Evolutionary conservation across 2,329 filamentous ascomycete species (phyloP).

Genomic region (Trichoderma arundinaceum): DNA sequence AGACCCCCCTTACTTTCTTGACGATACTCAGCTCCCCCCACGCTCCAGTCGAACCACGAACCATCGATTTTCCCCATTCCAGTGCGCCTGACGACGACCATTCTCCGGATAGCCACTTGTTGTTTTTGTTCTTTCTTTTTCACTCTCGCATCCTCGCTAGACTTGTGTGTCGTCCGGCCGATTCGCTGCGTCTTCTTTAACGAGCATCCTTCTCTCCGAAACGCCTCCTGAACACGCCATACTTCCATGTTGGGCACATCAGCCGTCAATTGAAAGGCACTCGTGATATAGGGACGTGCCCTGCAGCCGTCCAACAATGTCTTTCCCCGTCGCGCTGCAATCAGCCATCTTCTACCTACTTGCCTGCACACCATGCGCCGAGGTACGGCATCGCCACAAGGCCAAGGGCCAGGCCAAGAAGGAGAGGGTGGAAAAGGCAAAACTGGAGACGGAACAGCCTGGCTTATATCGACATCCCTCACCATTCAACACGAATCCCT

Average conservation of each 20-base stretch:
- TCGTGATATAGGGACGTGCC: conserved; percentile 27
- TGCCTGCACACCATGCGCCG: conserved; percentile 78
- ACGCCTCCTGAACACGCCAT: conserved; percentile 12
- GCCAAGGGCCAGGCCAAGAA: conserved; percentile 72
- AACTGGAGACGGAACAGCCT: conserved; percentile 71
- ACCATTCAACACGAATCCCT: conserved; percentile 84
- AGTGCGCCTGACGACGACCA: conserved; percentile 19
- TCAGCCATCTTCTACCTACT: conserved; percentile 79
- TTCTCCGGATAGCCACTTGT: conserved; percentile 7
- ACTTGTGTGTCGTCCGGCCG: background rate
- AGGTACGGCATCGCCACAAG: conserved; percentile 71
- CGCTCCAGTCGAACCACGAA: conserved; percentile 21
- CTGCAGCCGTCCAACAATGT: conserved; percentile 45
- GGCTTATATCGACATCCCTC: conserved; percentile 78
- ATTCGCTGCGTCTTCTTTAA: background rate
- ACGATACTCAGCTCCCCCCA: conserved; percentile 23
- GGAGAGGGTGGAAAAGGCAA: conserved; percentile 69
- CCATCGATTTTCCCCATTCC: conserved; percentile 27
- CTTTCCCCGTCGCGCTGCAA: conserved; percentile 66
- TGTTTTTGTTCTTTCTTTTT: background rate
- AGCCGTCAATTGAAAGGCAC: conserved; percentile 31
- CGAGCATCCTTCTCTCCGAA: conserved; percentile 5
- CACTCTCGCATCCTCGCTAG: background rate
- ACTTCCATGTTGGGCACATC: conserved; percentile 33
- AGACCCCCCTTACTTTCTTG: conserved; percentile 23